Evolutionary conservation across 2,329 filamentous ascomycete species (phyloP).

Genomic region (Alternaria triticina): DNA sequence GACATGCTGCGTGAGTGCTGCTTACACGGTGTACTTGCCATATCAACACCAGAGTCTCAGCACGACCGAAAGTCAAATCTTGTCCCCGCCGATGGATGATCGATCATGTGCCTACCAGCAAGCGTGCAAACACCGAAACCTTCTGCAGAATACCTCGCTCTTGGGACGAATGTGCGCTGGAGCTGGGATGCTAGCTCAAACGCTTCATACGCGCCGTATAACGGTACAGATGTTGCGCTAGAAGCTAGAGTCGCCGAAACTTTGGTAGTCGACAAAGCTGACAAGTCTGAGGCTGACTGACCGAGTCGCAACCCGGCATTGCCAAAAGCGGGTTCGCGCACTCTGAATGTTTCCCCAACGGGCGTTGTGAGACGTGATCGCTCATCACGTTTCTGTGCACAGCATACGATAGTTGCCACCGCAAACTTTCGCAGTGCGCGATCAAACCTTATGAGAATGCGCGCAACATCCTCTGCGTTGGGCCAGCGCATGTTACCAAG

Average conservation of each 20-base stretch:
- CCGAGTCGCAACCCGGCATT: background rate
- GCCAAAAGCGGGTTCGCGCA: background rate
- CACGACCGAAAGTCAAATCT: conserved; percentile 6
- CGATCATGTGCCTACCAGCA: background rate
- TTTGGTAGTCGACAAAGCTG: background rate
- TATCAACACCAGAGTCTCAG: background rate
- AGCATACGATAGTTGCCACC: background rate
- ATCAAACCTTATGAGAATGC: background rate
- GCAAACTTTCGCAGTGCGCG: background rate
- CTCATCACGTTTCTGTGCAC: background rate
- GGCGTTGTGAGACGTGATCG: background rate
- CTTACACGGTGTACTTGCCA: background rate
- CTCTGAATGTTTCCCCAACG: background rate
- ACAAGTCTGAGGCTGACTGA: background rate
- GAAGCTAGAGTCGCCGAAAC: background rate
- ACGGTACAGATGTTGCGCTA: background rate
- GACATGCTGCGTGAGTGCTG: background rate
- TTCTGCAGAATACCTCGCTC: background rate
- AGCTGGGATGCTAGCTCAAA: background rate
- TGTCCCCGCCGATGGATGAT: background rate
- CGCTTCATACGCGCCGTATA: background rate
- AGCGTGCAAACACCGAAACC: background rate
- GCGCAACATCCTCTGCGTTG: background rate
- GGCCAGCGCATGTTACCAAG: background rate
- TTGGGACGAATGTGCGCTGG: background rate